These are phyloP conservation scores for Vigna hirtella DNA, from an alignment of 306 rosid species.

Conservation along the genomic window DNA sequence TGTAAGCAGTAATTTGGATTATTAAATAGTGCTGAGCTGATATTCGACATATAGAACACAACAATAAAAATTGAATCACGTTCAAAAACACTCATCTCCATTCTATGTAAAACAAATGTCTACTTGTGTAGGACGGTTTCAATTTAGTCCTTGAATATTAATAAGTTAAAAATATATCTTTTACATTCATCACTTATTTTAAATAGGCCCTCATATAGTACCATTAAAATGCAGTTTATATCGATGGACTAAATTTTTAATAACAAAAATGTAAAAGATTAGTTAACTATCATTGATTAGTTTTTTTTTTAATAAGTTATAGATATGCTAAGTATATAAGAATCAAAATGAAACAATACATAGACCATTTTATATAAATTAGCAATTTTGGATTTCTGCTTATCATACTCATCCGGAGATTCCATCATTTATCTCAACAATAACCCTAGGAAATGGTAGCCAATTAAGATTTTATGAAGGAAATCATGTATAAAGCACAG, in stretches of 20 bases:
- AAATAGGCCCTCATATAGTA: too few relatives aligned
- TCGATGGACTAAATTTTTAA: too few relatives aligned
- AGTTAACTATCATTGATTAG: not conserved
- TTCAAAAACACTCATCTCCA: constrained; percentile 1
- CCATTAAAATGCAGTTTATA: too few relatives aligned
- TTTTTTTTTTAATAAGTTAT: not conserved
- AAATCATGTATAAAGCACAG: not conserved
- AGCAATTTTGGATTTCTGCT: constrained; percentile 1
- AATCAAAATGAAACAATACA: constrained; percentile 7
- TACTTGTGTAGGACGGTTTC: too few relatives aligned
- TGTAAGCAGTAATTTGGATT: constrained; percentile 42
- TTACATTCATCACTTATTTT: too few relatives aligned
- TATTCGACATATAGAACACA: constrained; percentile 23
- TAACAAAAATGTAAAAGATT: not conserved
- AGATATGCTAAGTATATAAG: constrained; percentile 4
- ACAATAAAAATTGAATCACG: constrained; percentile 2
- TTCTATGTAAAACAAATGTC: too few relatives aligned
- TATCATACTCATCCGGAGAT: not conserved
- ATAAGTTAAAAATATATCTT: too few relatives aligned
- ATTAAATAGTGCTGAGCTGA: constrained; percentile 26
- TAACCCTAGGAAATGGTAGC: constrained; percentile 1
- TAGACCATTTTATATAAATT: not conserved
- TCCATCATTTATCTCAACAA: constrained; percentile 34
- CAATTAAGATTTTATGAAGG: constrained; percentile 26
- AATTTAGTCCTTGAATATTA: too few relatives aligned